These are phyloP conservation scores for Silene vulgaris DNA, from an alignment of 179 eudicot genomes.

Conservation along the genomic window DNA sequence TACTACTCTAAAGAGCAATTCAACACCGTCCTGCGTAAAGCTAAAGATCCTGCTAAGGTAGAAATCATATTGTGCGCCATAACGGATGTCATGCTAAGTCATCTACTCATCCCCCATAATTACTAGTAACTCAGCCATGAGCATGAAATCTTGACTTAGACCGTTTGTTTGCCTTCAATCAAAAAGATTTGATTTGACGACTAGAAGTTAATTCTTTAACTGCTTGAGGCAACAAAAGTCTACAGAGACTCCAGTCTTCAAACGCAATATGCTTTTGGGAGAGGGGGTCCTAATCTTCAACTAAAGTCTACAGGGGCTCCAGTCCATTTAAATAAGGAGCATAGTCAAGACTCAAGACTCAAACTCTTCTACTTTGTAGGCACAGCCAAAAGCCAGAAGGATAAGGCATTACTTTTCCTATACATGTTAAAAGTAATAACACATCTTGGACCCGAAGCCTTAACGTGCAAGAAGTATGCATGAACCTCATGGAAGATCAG, in stretches of 20 bases:
- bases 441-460: background rate
- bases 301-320: background rate
- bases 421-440: background rate
- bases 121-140: background rate
- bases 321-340: background rate
- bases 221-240: slow-evolving; percentile 5
- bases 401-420: background rate
- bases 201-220: background rate
- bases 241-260: no score
- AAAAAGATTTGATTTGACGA: background rate
- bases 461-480: background rate
- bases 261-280: background rate
- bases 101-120: background rate
- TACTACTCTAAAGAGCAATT: background rate
- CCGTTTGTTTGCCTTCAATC: slow-evolving; percentile 1
- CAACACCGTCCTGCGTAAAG: background rate
- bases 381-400: background rate
- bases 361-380: background rate
- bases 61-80: background rate
- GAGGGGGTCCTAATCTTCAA: background rate
- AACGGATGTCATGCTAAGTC: slow-evolving; percentile 3
- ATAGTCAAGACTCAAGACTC: background rate
- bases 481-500: background rate
- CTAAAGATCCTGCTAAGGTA: background rate
- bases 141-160: background rate